phyloP scores from a whole-genome alignment of 2,329 filamentous ascomycete genomes.

The Alternaria sp. region DNA sequence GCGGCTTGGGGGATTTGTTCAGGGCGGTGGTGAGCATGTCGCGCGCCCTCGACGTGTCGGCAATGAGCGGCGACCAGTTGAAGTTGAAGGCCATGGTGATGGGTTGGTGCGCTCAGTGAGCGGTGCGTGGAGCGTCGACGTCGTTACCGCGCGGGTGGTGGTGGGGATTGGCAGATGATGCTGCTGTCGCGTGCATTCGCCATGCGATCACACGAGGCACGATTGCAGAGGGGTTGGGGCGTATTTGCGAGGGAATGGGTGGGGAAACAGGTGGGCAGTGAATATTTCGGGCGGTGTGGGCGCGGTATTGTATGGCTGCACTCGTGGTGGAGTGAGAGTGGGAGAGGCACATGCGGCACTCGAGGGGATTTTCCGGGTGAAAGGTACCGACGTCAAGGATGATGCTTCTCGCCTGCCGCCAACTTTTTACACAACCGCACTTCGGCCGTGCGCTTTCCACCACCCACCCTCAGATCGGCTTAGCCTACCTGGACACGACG shows the following conservation, averaged over 20 bases:
- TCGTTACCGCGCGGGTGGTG: slow-evolving; percentile 22
- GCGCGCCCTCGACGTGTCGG: slow-evolving; percentile 89
- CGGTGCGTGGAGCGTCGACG: slow-evolving; percentile 27
- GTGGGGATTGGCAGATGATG: slow-evolving; percentile 32
- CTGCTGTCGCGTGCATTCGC: slow-evolving; percentile 51
- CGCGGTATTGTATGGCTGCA: slow-evolving; percentile 10
- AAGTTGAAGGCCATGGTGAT: slow-evolving; percentile 96
- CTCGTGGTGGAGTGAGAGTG: slow-evolving; percentile 38
- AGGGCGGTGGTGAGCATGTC: slow-evolving; percentile 93
- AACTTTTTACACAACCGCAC: slow-evolving; percentile 30
- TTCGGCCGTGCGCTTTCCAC: slow-evolving; percentile 16
- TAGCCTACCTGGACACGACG: slow-evolving; percentile 6
- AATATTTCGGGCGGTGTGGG: slow-evolving; percentile 7
- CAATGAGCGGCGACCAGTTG: slow-evolving; percentile 99
- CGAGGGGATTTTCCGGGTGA: slow-evolving; percentile 38
- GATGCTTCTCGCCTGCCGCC: slow-evolving; percentile 22
- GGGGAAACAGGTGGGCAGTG: slow-evolving; percentile 5
- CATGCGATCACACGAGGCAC: slow-evolving; percentile 42
- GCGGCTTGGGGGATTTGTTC: slow-evolving; percentile 97
- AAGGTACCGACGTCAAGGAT: slow-evolving; percentile 31
- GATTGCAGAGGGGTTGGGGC: slow-evolving; percentile 23
- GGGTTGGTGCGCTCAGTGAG: slow-evolving; percentile 5
- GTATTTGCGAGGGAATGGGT: slow-evolving; percentile 4
- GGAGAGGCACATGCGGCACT: slow-evolving; percentile 16
- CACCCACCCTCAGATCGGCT: not conserved